Conservation (phyloP, 106 monocot genomes). For the Posidonia australis region DNA sequence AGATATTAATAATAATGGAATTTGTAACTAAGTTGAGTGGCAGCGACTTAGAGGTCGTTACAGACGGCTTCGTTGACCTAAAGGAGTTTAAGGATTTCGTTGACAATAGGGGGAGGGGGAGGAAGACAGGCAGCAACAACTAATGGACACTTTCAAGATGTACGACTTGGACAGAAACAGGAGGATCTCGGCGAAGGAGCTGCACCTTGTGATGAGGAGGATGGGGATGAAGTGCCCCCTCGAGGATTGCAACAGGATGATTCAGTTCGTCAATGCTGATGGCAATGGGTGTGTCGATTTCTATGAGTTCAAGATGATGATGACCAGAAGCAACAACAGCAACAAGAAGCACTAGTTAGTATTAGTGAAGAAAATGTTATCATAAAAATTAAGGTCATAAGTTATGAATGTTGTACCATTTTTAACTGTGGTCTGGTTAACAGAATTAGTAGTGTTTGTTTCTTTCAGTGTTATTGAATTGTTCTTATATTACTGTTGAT, state of each 20-base stretch:
- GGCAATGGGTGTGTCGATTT: slow-evolving; percentile 63
- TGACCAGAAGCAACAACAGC: slow-evolving; percentile 14
- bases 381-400: no score
- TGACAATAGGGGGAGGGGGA: background rate
- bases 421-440: no score
- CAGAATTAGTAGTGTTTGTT: no score
- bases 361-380: no score
- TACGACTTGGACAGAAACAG: slow-evolving; percentile 74
- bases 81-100: slow-evolving; percentile 47
- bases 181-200: slow-evolving; percentile 50
- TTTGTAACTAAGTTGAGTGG: no score
- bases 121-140: slow-evolving; percentile 20
- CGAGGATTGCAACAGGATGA: slow-evolving; percentile 55
- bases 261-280: slow-evolving; percentile 47
- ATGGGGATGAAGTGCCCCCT: slow-evolving; percentile 53
- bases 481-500: no score
- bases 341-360: slow-evolving; percentile 1
- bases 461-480: no score
- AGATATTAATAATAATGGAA: no score
- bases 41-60: no score
- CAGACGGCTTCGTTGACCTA: slow-evolving; percentile 47
- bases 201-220: slow-evolving; percentile 38
- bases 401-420: no score
- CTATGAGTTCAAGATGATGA: slow-evolving; percentile 83
- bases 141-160: slow-evolving; percentile 60